Base-by-base conservation (phyloP, 768 basidiomycete genomes). In the Termitomyces sp. region DNA sequence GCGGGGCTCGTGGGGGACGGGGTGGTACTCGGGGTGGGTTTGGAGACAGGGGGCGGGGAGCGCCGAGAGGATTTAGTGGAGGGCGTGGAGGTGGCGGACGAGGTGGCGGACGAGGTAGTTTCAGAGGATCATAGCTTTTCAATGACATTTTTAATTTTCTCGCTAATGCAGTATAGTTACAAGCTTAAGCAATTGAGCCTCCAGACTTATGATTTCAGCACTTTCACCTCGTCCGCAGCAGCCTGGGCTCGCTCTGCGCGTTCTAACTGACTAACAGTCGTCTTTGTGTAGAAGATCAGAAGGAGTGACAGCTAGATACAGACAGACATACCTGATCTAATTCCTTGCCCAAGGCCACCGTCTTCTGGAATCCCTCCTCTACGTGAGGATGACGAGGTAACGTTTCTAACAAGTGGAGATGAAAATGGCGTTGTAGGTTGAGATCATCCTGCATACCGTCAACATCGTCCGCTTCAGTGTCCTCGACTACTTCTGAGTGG, bases 161-260 rank as follows among this genome's bases (percentile, higher is more conserved):
- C 18, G 5, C 12, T 22, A 24, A 53, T 32, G 45, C 16, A 20
- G 36, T 28, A 46, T 45, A 36, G 45, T 45, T 56, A 48, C 54
- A 56, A 26, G n/a, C n/a, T n/a, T n/a, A n/a, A n/a, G 32, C n/a
- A 38, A n/a, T 30, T 16, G 18, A 40, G 38, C 18, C 38, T 40
- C 7, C 47, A 43, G 24, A 30, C 10, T 79, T 67, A 84, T 36
- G 73, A 67, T 61, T 78, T 82, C 59, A 84, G 58, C 7, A 74
- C 69, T 59, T 81, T 85, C 32, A 84, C 72, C 58, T 87, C 82
- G 36, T 67, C 69, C 6, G 75, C 72, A 6, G 80, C 80, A 9
- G 64, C 65, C 63, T 75, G 77, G 3, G 82, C 71, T 54, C 77
- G 71, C 54, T 75, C 69, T 18, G 79, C 74, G 40, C 87, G 80